Base-by-base conservation (phyloP, 345 rosid species). In the Cardamine chenopodiifolia region DNA sequence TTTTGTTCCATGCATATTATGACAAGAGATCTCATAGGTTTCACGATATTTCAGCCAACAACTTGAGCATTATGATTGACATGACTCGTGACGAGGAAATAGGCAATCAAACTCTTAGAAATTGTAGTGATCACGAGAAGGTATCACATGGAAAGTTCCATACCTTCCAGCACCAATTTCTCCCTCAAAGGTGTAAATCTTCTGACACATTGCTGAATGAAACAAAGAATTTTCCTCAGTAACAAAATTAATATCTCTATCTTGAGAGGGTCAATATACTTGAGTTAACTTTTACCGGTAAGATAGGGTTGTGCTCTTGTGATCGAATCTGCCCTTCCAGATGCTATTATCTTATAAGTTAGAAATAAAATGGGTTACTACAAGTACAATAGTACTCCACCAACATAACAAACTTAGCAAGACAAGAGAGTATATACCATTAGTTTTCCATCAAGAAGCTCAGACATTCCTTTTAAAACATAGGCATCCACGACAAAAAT, bases 111-210 rank as follows among this genome's bases (percentile, higher is more conserved):
- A 32, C 20, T 34, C 57, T 73, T 44, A 25, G 57, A 22, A 55
- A 10, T 56, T 47, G 12, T 17, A 55, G 63, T 70, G 34, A 26
- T 14, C 53, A 44, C 34, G 7, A 34, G 26, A 62, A 35, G 72
- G 71, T 64, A 71, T 54, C 29, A 67, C 40, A 57, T 55, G 59
- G 45, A 68, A 80, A 81, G 20, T 78, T 82, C 15, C 79, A 69
- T 81, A 93, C 98, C 98, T 84, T 81, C 87, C 93, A 78, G 87
- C 91, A 75, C 96, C 91, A 67, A 85, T 74, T 86, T 91, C 92
- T 71, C 92, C 93, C 44, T 88, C 90, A 66, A 88, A 90, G 26
- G 85, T 68, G 75, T 86, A 88, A 55, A 90, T 81, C 82, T 80
- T 89, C 61, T 88, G 82, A 22, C 87, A 85, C 92, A 93, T 89